Conservation (phyloP, 2,329 filamentous ascomycete genomes). For the Byssochlamys sp. region DNA sequence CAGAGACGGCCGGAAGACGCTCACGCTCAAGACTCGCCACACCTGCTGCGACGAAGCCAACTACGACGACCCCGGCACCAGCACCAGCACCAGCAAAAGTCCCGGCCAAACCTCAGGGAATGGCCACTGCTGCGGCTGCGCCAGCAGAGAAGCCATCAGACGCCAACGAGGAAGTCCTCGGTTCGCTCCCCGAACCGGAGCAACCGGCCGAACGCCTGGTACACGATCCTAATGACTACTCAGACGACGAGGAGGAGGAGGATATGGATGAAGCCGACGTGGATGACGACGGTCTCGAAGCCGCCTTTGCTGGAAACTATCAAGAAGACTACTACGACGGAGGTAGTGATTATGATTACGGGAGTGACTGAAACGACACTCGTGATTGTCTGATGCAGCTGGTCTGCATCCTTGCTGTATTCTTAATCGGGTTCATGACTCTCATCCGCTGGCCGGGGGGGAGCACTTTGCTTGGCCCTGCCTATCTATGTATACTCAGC, state of each 20-base stretch:
- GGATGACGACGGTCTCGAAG: constrained; percentile 24
- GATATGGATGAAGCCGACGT: constrained; percentile 28
- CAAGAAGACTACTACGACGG: constrained; percentile 21
- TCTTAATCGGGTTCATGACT: background rate
- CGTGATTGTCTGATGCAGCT: background rate
- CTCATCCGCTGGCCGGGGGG: background rate
- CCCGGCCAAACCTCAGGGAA: constrained; percentile 4
- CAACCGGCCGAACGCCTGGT: constrained; percentile 8
- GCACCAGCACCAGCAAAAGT: background rate
- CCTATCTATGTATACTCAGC: background rate
- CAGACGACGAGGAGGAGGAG: constrained; percentile 17
- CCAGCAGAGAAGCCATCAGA: constrained; percentile 7
- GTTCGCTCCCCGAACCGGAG: constrained; percentile 12
- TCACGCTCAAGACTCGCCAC: constrained; percentile 11
- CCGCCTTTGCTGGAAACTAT: constrained; percentile 29
- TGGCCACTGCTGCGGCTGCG: constrained; percentile 8
- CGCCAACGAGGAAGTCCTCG: constrained; percentile 16
- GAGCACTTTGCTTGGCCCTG: background rate
- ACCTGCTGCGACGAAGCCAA: constrained; percentile 9
- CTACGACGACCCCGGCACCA: constrained; percentile 1
- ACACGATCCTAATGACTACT: constrained; percentile 10
- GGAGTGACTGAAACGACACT: constrained; percentile 14
- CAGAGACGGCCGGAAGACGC: constrained; percentile 11
- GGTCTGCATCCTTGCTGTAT: background rate
- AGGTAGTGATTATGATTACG: constrained; percentile 28